Evolutionary conservation across 2,329 filamentous ascomycete species (phyloP).

Genomic region (Hymenoscyphus fructigenus): DNA sequence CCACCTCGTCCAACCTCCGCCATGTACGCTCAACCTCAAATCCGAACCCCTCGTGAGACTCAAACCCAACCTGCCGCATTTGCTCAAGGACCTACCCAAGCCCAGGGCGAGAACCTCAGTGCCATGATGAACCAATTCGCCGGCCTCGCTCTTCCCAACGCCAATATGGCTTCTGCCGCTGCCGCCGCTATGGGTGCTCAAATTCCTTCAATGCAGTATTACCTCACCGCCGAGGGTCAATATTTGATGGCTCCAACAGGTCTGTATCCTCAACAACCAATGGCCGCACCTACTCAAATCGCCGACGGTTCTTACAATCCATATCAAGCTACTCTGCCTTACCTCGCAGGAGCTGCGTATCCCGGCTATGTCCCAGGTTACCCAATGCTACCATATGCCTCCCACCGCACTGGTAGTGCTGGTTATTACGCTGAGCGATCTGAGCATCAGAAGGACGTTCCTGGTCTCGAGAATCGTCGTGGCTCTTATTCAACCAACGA

Average conservation of each 20-base stretch:
- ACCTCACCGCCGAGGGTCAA: conserved; percentile 38
- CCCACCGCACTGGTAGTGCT: conserved; percentile 33
- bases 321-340: conserved; percentile 34
- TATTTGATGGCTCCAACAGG: conserved; percentile 31
- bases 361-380: conserved; percentile 36
- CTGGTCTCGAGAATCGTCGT: conserved; percentile 63
- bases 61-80: conserved; percentile 32
- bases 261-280: conserved; percentile 34
- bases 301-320: conserved; percentile 33
- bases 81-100: conserved; percentile 19
- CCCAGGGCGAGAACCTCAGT: conserved; percentile 30
- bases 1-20: conserved; percentile 29
- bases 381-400: conserved; percentile 26
- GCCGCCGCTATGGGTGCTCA: conserved; percentile 32
- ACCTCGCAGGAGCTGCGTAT: conserved; percentile 35
- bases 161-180: conserved; percentile 37
- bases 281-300: conserved; percentile 27
- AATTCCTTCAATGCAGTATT: conserved; percentile 35
- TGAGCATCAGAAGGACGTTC: conserved; percentile 47
- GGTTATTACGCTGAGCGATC: conserved; percentile 35
- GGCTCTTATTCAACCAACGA: conserved; percentile 68
- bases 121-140: conserved; percentile 35
- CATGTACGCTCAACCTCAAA: conserved; percentile 36
- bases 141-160: conserved; percentile 35
- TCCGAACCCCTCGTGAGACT: conserved; percentile 31